phyloP scores from a whole-genome alignment of 352 stramenopile genomes.

The Phytophthora citrophthora region DNA sequence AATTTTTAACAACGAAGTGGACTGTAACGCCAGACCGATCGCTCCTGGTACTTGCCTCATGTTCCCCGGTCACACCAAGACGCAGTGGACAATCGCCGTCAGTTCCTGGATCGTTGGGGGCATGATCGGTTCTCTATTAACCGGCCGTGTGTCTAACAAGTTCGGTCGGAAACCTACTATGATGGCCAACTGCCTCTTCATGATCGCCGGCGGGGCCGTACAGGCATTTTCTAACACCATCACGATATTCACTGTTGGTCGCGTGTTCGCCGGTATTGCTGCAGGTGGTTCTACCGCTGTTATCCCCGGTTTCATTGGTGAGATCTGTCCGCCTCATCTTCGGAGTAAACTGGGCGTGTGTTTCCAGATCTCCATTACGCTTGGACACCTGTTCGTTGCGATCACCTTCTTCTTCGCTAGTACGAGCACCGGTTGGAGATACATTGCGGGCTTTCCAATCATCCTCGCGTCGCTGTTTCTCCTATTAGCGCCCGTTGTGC shows the following conservation, averaged over 20 bases:
- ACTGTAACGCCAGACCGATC: conserved; percentile 50
- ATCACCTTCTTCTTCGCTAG: conserved; percentile 59
- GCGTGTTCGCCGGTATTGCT: conserved; percentile 50
- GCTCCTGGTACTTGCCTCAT: conserved; percentile 31
- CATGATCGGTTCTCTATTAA: conserved; percentile 40
- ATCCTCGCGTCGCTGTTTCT: conserved; percentile 38
- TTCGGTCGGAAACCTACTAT: conserved; percentile 56
- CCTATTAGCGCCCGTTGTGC: conserved; percentile 16
- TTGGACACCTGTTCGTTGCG: conserved; percentile 47
- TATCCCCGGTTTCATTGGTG: conserved; percentile 43
- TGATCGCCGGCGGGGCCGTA: conserved; percentile 42
- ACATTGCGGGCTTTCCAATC: conserved; percentile 51
- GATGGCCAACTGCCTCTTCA: conserved; percentile 42
- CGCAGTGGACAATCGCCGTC: conserved; percentile 61
- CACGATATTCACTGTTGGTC: conserved; percentile 42
- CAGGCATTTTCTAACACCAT: conserved; percentile 33
- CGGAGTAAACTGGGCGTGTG: conserved; percentile 36
- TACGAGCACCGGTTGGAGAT: conserved; percentile 53
- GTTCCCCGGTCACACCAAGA: conserved; percentile 35
- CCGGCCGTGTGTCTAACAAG: conserved; percentile 40
- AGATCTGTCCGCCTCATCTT: conserved; percentile 48
- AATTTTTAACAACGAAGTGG: conserved; percentile 43
- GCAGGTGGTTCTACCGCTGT: conserved; percentile 41
- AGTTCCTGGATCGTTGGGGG: conserved; percentile 66
- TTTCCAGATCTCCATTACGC: conserved; percentile 52